Evolutionary conservation across 2,329 filamentous ascomycete species (phyloP), one percentile per base, ranked within the genome.

Genomic region (Cladosporium sp.): DNA sequence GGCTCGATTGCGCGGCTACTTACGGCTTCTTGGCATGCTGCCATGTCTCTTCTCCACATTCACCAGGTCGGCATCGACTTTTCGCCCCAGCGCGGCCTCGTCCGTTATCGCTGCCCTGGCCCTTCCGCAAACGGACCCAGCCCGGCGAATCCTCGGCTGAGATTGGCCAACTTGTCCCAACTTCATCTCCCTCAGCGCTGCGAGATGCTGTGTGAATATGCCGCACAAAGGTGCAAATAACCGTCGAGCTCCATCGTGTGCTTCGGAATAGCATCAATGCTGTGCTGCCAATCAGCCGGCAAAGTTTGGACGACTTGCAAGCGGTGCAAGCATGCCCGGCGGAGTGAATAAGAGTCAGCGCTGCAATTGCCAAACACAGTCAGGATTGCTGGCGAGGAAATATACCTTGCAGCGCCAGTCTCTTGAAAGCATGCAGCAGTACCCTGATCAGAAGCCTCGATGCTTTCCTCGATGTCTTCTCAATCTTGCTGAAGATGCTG

Each of bases 201-300:
- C 12, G 19, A 1, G 8, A 10, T 47, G 28, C 35, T 8, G 40
- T 28, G 24, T 22, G 25, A 28, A 25, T 10, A 36, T 47, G 3
- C n/a, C 8, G 40, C n/a, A 37, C 13, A 55, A 55, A 55, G 52
- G 40, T 55, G 52, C 52, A 55, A 15, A 55, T 55, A 47, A 17
- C n/a, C 17, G n/a, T 45, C 25, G 6, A 28, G 6, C 15, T 19
- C 9, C 25, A 4, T 25, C 25, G 17, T 6, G 12, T n/a, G 25
- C 42, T 5, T 4, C 12, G n/a, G 15, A 0, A 17, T 28, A 24
- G 6, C 9, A 28, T 45, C 15, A 1, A n/a, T n/a, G 6, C 1
- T 15, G 8, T 17, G 22, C 13, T 3, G 4, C 8, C 15, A 28
- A 10, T n/a, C 42, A 45, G 8, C 10, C 3, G 1, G 22, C 42